Conservation (phyloP, 2,329 filamentous ascomycete species). For the Cytospora schulzeri region DNA sequence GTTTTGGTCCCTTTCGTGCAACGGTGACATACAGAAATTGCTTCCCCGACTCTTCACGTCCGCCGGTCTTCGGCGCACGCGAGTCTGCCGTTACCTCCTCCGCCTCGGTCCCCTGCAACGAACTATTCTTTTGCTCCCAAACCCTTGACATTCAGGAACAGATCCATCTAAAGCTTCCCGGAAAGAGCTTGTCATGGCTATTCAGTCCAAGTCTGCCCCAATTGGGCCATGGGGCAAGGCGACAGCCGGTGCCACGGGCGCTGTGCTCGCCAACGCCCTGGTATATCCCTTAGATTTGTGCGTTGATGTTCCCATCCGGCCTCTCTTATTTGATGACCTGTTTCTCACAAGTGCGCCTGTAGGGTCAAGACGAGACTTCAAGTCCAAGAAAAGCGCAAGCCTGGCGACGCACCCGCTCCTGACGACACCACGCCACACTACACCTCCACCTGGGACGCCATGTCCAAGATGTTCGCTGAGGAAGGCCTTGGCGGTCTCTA, state of each 20-base stretch:
- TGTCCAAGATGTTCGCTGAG: conserved; percentile 76
- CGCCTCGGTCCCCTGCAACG: conserved; percentile 57
- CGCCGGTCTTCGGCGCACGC: conserved; percentile 24
- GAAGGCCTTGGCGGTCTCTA: conserved; percentile 87
- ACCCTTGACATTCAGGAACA: background rate
- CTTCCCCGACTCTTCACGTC: conserved; percentile 17
- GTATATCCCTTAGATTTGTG: conserved; percentile 98
- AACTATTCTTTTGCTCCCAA: background rate
- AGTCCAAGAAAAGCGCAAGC: conserved; percentile 78
- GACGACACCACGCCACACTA: conserved; percentile 70
- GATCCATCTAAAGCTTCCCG: background rate
- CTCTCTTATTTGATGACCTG: background rate
- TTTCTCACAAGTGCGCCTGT: conserved; percentile 38
- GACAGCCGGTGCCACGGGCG: conserved; percentile 87
- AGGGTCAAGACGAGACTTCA: conserved; percentile 96
- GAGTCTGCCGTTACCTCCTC: conserved; percentile 33
- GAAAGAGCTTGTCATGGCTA: conserved; percentile 53
- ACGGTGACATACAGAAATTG: background rate
- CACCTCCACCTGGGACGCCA: conserved; percentile 82
- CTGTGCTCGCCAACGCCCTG: conserved; percentile 89
- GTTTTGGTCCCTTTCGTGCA: background rate
- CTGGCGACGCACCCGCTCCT: conserved; percentile 47
- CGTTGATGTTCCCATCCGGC: conserved; percentile 28
- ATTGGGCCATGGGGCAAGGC: conserved; percentile 93
- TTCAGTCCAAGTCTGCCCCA: conserved; percentile 64